Evolutionary conservation across 805 yeast species (phyloP).

Genomic region (Brettanomyces sp.): DNA sequence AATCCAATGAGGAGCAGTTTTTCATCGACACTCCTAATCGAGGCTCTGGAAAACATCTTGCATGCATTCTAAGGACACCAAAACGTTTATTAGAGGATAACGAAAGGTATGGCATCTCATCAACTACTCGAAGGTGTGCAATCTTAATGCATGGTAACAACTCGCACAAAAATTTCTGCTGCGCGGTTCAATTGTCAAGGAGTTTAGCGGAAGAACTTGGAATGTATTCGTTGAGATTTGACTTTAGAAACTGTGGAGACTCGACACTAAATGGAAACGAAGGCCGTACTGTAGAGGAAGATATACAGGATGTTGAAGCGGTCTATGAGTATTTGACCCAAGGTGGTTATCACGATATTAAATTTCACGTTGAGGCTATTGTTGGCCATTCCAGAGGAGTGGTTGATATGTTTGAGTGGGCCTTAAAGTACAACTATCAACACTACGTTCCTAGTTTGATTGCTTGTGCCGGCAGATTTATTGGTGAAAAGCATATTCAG

Average conservation of each 20-base stretch:
- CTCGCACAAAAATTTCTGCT: conserved; percentile 76
- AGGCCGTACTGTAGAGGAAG: conserved; percentile 57
- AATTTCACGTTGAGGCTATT: conserved; percentile 44
- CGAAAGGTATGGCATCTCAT: conserved; percentile 4
- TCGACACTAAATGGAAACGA: conserved; percentile 40
- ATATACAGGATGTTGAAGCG: conserved; percentile 55
- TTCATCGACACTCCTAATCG: conserved; percentile 7
- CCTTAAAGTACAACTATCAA: conserved; percentile 30
- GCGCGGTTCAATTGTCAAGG: conserved; percentile 55
- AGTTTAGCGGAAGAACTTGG: conserved; percentile 51
- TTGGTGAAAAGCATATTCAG: conserved; percentile 36
- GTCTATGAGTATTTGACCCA: conserved; percentile 28
- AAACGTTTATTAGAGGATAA: conserved; percentile 8
- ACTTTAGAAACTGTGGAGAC: conserved; percentile 79
- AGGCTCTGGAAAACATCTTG: conserved; percentile 3
- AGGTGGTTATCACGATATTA: conserved; percentile 24
- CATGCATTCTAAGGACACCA: conserved; percentile 16
- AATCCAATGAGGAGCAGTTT: conserved; percentile 8
- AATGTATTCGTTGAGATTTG: conserved; percentile 61
- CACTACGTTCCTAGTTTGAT: conserved; percentile 48
- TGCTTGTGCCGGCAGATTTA: conserved; percentile 67
- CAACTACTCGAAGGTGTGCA: conserved; percentile 26
- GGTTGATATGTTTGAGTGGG: conserved; percentile 69
- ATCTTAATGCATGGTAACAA: conserved; percentile 76
- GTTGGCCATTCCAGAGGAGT: conserved; percentile 79